Base-by-base conservation (phyloP, 2,329 filamentous ascomycete species). In the Colletotrichum orchidophilum region DNA sequence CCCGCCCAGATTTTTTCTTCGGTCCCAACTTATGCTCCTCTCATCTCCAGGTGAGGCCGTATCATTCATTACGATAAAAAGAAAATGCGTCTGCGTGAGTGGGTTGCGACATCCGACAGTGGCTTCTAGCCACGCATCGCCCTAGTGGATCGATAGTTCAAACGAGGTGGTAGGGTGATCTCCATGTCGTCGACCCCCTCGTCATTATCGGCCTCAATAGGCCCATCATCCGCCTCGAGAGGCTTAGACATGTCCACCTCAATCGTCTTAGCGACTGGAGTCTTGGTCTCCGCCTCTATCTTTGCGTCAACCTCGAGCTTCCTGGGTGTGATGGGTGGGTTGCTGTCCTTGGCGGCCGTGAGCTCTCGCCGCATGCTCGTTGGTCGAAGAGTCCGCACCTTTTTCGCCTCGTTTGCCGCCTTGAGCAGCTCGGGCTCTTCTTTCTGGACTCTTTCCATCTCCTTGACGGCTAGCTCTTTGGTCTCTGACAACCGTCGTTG, bases 401-500 rank as follows among this genome's bases (percentile, higher is more conserved):
- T 86, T 39, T 76, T 76, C 49, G 82, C 76, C 33, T 85, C 84
- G 15, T 74, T 75, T 4, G 76, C 75, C 66, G 83, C 82, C 59
- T 80, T 80, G 50, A 82, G 80, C 21, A 82, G 73, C 50, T 84
- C 83, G 1, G 86, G 83, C 67, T 88, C 86, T 72, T 92, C 88
- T 15, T 84, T 83, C 66, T 84, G 78, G 24, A 90, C 78, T 27
- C 88, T 87, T 62, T 87, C 85, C 73, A 90, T 86, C 79, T 93
- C 90, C 62, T 85, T 85, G 52, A 84, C 84, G 18, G 92, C 90
- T 63, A 89, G 82, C 35, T 88, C 87, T 61, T 91, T 84, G 1
- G 94, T 90, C 66, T 91, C 87, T 9, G 82, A 82, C 53, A 97
- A 87, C 18, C 90, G 89, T 68, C 86, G 84, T 77, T 91, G 89